Evolutionary conservation across 257 asterid species (phyloP).

Genomic region (Jacaranda copaia): DNA sequence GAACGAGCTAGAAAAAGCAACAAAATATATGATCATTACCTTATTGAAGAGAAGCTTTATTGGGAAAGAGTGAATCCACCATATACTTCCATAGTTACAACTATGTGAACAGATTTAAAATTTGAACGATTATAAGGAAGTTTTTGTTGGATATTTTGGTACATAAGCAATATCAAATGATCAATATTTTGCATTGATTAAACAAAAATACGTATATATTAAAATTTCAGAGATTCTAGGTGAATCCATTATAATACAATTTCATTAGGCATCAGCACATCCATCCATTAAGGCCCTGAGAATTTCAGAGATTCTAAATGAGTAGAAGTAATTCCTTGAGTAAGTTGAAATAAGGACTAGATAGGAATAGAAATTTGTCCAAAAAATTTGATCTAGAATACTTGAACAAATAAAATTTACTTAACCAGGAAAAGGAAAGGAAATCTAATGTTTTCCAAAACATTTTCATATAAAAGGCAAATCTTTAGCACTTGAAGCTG

Average conservation of each 20-base stretch:
- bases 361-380: conserved; percentile 28
- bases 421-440: neutral
- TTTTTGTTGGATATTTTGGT: neutral
- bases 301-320: too few species aligned
- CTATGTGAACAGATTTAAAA: neutral
- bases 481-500: neutral
- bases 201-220: too few species aligned
- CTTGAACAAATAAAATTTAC: conserved; percentile 43
- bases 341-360: neutral
- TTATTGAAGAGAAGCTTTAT: neutral
- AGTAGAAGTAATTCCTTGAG: too few species aligned
- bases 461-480: too few species aligned
- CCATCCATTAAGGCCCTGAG: too few species aligned
- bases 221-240: too few species aligned
- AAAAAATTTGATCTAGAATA: neutral
- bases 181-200: too few species aligned
- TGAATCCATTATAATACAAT: too few species aligned
- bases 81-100: neutral
- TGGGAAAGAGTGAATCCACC: neutral
- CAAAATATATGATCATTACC: conserved; percentile 14
- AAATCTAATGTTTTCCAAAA: neutral
- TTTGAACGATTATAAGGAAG: neutral
- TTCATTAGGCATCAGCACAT: too few species aligned
- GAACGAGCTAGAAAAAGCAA: conserved; percentile 51
- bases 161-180: too few species aligned